Base-by-base conservation (phyloP, 148 eudicot species). In the Bassia scoparia region DNA sequence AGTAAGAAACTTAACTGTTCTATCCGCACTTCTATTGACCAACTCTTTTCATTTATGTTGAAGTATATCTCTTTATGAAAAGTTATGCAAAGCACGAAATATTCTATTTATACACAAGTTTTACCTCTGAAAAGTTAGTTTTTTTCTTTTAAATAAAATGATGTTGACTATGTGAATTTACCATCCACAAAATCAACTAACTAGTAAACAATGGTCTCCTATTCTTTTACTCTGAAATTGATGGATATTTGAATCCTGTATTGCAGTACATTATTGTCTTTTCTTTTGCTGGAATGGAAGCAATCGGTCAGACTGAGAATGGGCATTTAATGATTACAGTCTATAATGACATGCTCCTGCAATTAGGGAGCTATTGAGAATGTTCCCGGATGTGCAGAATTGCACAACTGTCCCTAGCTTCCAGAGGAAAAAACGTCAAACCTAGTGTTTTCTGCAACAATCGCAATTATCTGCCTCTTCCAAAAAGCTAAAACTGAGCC, bases 271-370 rank as follows among this genome's bases (percentile, higher is more conserved):
- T 85, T 91, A 27, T 66, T 95, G 63, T 95, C 98, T 73, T 95
- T 95, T 80, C 91, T 95, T 85, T 93, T 91, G 71, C 89, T 95
- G 83, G 98, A 95, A 76, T n/a, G n/a, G 98, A 95, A 83, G 98
- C 98, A 35, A 95, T 83, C 93, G 98, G 29, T 91, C 91, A n/a
- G 98, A 88, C 91, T 58, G 97, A 95, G 83, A 83, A 77, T 78
- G 98, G 98, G 33, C 98, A 95, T 81, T 95, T 95, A 78, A 77
- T 30, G 98, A 95, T 84, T 95, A 69, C 98, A 95, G 77, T 89
- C 90, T 68, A 91, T 95, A 76, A 91, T 68, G 98, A 95, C 80
- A 81, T 89, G 93, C 96, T 80, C 98, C 98, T 17, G 74, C 72
- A 83, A 53, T 43, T 59, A 78, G 78, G 83, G 79, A 54, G 82